Evolutionary conservation across 495 filamentous ascomycete genomes (phyloP), one percentile per base, ranked within the genome.

Genomic region (Parathielavia hyrcaniae): DNA sequence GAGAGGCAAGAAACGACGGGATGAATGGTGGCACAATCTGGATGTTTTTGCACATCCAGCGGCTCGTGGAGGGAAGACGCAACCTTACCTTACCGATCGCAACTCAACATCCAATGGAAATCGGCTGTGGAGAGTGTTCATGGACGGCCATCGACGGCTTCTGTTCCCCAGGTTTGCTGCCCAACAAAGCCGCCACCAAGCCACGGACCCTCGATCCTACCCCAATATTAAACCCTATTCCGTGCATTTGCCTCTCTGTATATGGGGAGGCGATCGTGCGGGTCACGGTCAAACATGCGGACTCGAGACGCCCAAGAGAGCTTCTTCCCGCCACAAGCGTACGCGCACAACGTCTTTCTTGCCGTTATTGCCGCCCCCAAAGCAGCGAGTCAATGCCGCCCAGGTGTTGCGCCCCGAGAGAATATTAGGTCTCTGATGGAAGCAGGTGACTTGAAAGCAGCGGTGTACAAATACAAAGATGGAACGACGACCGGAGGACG

Each of bases 361-460:
- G 14, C 52, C 52, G 41, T 48, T 17, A 13, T 55, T 46, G 6
- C 6, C 26, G 6, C 2, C 6, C 20, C 32, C 38, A 5, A 26
- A 19, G 22, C 38, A 50, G 35, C 45, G 38, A 57, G 43, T 32
- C 23, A 23, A 2, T 14, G 16, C 9, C 36, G 14, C 16, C 44
- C 54, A 50, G 38, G 45, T 57, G 47, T 51, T 35, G 20, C 26
- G 38, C 13, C 11, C 26, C 36, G 38, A 50, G n/a, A 45, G 55
- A 45, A 11, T 46, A n/a, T 4, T 19, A 14, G 13, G 26, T 38
- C 47, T n/a, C 19, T 44, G 47, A 22, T 38, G 22, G 30, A 35
- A 45, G 41, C 56, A 58, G 49, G 56, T 58, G 40, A 53, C 32
- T 41, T 22, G 43, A 40, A 61, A 56, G 40, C 63, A 48, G 63